A percentile compares a stretch with the other conserved stretches of the same genome.
Conservation (phyloP, 2,329 filamentous ascomycete species). For the Fusarium redolens region DNA sequence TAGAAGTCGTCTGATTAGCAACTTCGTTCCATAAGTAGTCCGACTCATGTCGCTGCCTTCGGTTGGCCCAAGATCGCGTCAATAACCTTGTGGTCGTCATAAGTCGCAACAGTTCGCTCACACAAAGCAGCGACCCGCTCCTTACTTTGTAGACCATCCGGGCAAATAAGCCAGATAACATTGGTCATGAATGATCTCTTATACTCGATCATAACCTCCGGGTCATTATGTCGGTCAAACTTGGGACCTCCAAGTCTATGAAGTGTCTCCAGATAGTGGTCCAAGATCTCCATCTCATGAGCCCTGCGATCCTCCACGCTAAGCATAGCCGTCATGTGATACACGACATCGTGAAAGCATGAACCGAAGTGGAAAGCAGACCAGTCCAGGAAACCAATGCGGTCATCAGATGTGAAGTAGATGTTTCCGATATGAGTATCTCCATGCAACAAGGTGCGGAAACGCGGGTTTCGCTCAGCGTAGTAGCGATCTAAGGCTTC, state of each 20-base stretch:
- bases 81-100: conserved; percentile 53
- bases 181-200: conserved; percentile 44
- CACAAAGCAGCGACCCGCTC: conserved; percentile 50
- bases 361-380: conserved; percentile 55
- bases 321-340: conserved; percentile 54
- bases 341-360: conserved; percentile 57
- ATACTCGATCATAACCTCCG: conserved; percentile 44
- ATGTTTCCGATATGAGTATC: conserved; percentile 58
- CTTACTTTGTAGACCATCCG: conserved; percentile 47
- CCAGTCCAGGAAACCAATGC: conserved; percentile 57
- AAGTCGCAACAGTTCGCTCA: conserved; percentile 51
- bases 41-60: neutral
- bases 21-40: too few relatives aligned
- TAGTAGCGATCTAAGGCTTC: conserved; percentile 53
- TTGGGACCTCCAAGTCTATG: conserved; percentile 25
- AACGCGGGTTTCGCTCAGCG: conserved; percentile 51
- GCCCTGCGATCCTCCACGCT: conserved; percentile 54
- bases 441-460: conserved; percentile 56
- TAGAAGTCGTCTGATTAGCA: too few relatives aligned
- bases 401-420: conserved; percentile 52
- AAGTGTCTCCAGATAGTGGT: conserved; percentile 34
- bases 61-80: conserved; percentile 40
- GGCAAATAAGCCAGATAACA: conserved; percentile 42
- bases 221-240: conserved; percentile 32
- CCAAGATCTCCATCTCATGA: conserved; percentile 50